phyloP scores from a whole-genome alignment of 345 rosid genomes.

The Aurinia saxatilis region DNA sequence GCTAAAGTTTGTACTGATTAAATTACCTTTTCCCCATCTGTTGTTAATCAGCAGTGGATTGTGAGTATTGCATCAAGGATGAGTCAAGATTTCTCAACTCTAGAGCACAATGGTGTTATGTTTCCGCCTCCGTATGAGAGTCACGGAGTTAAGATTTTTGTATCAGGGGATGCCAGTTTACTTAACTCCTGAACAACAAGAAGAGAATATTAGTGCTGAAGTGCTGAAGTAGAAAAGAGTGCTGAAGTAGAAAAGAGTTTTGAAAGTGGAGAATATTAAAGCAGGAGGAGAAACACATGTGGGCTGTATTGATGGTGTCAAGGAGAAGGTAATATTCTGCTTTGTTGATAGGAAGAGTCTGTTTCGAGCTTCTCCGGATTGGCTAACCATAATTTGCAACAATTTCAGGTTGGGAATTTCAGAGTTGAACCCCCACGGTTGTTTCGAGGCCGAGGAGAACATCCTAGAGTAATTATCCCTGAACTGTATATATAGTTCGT shows the following conservation, averaged over 20 bases:
- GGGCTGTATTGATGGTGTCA: constrained; percentile 95
- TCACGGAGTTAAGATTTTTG: constrained; percentile 80
- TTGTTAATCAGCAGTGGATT: constrained; percentile 10
- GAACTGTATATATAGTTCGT: too few species aligned
- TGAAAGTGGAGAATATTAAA: constrained; percentile 77
- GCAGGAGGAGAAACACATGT: constrained; percentile 95
- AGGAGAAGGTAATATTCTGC: constrained; percentile 64
- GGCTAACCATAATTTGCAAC: neutral
- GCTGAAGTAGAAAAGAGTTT: constrained; percentile 53
- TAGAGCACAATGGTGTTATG: constrained; percentile 94
- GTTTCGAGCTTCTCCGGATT: neutral
- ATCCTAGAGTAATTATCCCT: constrained; percentile 99
- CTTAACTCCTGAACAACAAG: constrained; percentile 85
- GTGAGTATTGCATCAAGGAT: constrained; percentile 54
- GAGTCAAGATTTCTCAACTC: constrained; percentile 46
- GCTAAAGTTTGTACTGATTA: too few species aligned
- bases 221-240: constrained; percentile 23
- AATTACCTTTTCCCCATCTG: constrained; percentile 14
- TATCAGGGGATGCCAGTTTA: constrained; percentile 71
- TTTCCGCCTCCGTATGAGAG: constrained; percentile 85
- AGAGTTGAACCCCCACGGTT: constrained; percentile 98
- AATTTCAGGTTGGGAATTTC: constrained; percentile 88
- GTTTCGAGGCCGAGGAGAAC: constrained; percentile 99
- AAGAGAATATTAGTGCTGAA: too few species aligned
- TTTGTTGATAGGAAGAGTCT: neutral